A percentile compares a stretch with the other conserved stretches of the same genome.
Evolutionary conservation across 1,139 yeast species (phyloP).

Genomic region (Citeromyces siamensis): DNA sequence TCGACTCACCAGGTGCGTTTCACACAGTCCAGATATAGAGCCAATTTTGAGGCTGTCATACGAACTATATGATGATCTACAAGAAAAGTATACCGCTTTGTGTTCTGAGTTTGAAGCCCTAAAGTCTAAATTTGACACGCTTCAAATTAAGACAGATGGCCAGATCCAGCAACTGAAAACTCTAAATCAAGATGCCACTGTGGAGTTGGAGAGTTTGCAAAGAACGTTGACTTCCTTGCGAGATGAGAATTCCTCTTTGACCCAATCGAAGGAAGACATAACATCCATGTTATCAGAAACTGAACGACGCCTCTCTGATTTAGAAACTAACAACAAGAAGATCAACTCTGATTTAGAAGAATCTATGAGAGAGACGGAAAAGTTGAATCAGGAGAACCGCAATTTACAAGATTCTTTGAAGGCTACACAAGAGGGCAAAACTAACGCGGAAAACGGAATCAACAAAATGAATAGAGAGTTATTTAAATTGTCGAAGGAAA

Average conservation of each 20-base stretch:
- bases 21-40: constrained; percentile 61
- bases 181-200: not conserved
- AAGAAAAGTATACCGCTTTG: constrained; percentile 24
- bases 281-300: constrained; percentile 4
- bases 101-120: constrained; percentile 20
- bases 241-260: constrained; percentile 4
- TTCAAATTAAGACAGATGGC: not conserved
- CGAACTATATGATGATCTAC: constrained; percentile 58
- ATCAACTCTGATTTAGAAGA: constrained; percentile 15
- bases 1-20: constrained; percentile 59
- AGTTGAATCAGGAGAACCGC: constrained; percentile 22
- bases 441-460: constrained; percentile 75
- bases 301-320: not conserved
- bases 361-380: constrained; percentile 17
- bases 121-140: constrained; percentile 16
- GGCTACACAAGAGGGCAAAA: constrained; percentile 32
- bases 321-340: constrained; percentile 7
- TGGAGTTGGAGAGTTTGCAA: constrained; percentile 2
- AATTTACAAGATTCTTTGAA: constrained; percentile 26
- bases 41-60: constrained; percentile 58
- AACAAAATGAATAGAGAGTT: constrained; percentile 85
- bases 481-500: constrained; percentile 50
- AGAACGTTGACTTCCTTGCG: not conserved
- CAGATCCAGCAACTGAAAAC: constrained; percentile 3
- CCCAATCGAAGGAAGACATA: constrained; percentile 3